These are phyloP conservation scores for Xylariaceae sp. DNA, from an alignment of 2,329 filamentous ascomycete genomes.

Conservation along the genomic window DNA sequence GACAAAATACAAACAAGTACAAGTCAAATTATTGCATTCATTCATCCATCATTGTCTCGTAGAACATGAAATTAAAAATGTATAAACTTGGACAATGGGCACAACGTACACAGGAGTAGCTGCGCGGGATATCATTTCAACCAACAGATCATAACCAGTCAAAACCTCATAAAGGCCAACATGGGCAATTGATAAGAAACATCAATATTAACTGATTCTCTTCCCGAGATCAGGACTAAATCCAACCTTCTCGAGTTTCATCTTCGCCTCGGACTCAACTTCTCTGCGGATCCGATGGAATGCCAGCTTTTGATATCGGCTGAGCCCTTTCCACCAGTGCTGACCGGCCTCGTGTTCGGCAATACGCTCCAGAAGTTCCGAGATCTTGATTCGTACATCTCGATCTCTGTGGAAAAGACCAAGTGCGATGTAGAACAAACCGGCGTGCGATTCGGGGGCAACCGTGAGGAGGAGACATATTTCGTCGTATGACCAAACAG, in stretches of 20 bases:
- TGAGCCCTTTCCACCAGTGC: slow-evolving; percentile 86
- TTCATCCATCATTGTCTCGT: too few species aligned
- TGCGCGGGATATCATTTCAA: slow-evolving; percentile 16
- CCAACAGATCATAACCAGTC: neutral
- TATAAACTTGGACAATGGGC: too few species aligned
- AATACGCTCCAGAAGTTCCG: slow-evolving; percentile 77
- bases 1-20: too few species aligned
- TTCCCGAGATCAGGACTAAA: slow-evolving; percentile 40
- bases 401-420: slow-evolving; percentile 87
- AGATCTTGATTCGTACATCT: slow-evolving; percentile 72
- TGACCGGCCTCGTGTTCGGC: slow-evolving; percentile 83
- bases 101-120: slow-evolving; percentile 12
- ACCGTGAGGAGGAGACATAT: slow-evolving; percentile 80
- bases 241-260: slow-evolving; percentile 44
- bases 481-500: slow-evolving; percentile 76
- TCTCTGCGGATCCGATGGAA: slow-evolving; percentile 75
- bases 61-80: neutral
- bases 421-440: slow-evolving; percentile 84
- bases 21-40: too few species aligned
- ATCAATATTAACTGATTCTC: slow-evolving; percentile 42
- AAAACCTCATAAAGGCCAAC: neutral
- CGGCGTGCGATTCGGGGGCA: slow-evolving; percentile 79
- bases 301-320: slow-evolving; percentile 82
- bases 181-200: neutral
- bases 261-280: slow-evolving; percentile 48